Evolutionary conservation across 2,329 filamentous ascomycete species (phyloP).

Genomic region (Knoxdaviesia proteae): DNA sequence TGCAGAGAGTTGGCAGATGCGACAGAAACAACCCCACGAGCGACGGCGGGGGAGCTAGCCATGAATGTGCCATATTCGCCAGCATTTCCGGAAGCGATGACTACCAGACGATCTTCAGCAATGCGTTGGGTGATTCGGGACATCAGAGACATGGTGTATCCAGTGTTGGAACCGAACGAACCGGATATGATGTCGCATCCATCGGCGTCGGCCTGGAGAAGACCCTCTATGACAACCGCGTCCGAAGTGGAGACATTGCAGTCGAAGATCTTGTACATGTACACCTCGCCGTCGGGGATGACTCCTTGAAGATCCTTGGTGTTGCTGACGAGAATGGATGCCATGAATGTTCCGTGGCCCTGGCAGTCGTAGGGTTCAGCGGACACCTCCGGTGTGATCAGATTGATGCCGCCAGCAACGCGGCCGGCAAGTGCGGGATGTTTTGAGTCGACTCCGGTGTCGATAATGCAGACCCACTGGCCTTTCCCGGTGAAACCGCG

Average conservation of each 20-base stretch:
- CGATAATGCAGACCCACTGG: conserved; percentile 7
- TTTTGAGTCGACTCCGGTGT: conserved; percentile 5
- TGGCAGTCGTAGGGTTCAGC: conserved; percentile 6
- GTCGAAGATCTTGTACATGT: conserved; percentile 10
- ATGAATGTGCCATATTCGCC: conserved; percentile 4
- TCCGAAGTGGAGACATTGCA: conserved; percentile 5
- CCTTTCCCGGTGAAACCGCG: conserved; percentile 6
- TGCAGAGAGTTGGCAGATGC: conserved; percentile 5
- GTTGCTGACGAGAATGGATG: conserved; percentile 4
- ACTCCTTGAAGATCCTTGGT: conserved; percentile 6
- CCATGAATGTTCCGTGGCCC: conserved; percentile 8
- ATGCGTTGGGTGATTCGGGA: conserved; percentile 3
- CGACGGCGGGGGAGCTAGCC: conserved; percentile 5
- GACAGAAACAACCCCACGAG: conserved; percentile 5
- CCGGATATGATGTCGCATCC: conserved; percentile 8
- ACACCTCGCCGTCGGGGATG: conserved; percentile 7
- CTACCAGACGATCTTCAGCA: conserved; percentile 3
- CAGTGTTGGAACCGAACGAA: conserved; percentile 6
- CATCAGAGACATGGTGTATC: conserved; percentile 4
- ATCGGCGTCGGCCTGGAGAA: conserved; percentile 8
- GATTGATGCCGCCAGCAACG: conserved; percentile 6
- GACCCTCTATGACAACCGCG: conserved; percentile 8
- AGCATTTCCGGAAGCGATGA: conserved; percentile 5
- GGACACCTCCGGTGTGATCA: conserved; percentile 4
- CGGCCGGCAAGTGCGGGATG: conserved; percentile 6